phyloP scores from a whole-genome alignment of 2,329 filamentous ascomycete genomes.

The Orbilia javanica region DNA sequence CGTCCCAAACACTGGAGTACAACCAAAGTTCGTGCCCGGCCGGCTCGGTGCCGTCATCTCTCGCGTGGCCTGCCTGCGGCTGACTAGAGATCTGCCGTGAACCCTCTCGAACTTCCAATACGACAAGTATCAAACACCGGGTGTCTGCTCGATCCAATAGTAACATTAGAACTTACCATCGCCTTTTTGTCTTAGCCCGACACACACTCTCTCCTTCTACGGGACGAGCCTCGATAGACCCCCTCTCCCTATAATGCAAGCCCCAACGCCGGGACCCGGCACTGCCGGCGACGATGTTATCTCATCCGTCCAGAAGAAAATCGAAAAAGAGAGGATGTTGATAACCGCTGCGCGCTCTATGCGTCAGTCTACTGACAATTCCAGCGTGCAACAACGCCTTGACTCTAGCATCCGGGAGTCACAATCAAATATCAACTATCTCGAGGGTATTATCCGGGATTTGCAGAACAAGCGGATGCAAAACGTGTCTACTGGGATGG shows the following conservation, averaged over 20 bases:
- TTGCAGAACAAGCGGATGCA: slow-evolving; percentile 76
- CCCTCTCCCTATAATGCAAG: slow-evolving; percentile 71
- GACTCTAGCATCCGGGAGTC: slow-evolving; percentile 96
- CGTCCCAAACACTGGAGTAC: neutral
- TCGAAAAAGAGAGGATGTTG: slow-evolving; percentile 94
- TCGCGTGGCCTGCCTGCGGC: slow-evolving; percentile 11
- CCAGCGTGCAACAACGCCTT: slow-evolving; percentile 86
- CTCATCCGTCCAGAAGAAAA: slow-evolving; percentile 83
- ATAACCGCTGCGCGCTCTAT: slow-evolving; percentile 95
- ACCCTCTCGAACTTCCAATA: slow-evolving; percentile 5
- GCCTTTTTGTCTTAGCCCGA: neutral
- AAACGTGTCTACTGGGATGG: slow-evolving; percentile 76
- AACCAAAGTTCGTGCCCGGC: neutral
- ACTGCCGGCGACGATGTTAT: slow-evolving; percentile 35
- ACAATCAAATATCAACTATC: slow-evolving; percentile 91
- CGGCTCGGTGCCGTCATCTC: slow-evolving; percentile 17
- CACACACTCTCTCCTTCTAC: neutral
- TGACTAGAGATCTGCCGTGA: slow-evolving; percentile 9
- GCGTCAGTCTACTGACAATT: slow-evolving; percentile 95
- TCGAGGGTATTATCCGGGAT: slow-evolving; percentile 91
- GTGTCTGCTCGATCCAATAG: neutral
- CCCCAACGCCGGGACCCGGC: slow-evolving; percentile 69
- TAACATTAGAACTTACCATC: neutral
- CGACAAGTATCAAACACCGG: neutral
- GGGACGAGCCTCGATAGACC: slow-evolving; percentile 61